Evolutionary conservation across 2,329 filamentous ascomycete genomes (phyloP).

Genomic region (Fusarium sp.): DNA sequence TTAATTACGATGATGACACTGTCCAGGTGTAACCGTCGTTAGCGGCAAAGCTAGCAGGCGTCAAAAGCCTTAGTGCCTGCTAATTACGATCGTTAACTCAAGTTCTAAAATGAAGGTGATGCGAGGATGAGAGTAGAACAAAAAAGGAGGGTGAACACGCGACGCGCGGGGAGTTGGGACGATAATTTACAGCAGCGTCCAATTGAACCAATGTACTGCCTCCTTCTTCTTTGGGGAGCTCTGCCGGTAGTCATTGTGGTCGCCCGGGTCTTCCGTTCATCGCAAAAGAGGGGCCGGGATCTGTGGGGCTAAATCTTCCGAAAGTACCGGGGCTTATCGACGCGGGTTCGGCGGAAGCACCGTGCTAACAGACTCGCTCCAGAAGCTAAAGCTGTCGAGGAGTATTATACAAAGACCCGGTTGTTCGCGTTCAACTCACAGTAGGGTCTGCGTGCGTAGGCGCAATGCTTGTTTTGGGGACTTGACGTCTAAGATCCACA

Average conservation of each 20-base stretch:
- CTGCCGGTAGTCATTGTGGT: constrained; percentile 20
- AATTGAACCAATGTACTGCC: constrained; percentile 15
- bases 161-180: constrained; percentile 17
- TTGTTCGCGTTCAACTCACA: not conserved
- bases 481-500: not conserved
- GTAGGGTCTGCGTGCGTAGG: not conserved
- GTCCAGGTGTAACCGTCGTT: constrained; percentile 20
- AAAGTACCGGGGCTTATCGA: constrained; percentile 5
- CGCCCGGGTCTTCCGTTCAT: constrained; percentile 13
- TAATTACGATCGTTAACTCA: constrained; percentile 5
- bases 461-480: not conserved
- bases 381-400: not conserved
- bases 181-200: constrained; percentile 21
- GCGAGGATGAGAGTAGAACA: not conserved
- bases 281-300: constrained; percentile 8
- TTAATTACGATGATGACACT: constrained; percentile 38
- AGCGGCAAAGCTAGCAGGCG: constrained; percentile 29
- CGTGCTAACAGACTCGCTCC: not conserved
- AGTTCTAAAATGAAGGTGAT: constrained; percentile 1
- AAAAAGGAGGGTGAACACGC: constrained; percentile 24
- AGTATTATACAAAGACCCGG: too few species aligned
- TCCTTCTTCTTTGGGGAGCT: constrained; percentile 31
- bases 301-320: constrained; percentile 32
- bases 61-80: constrained; percentile 6
- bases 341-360: not conserved